Conservation (phyloP, 192 early-diverging fungal genomes). For the Rhizophagus sp. region DNA sequence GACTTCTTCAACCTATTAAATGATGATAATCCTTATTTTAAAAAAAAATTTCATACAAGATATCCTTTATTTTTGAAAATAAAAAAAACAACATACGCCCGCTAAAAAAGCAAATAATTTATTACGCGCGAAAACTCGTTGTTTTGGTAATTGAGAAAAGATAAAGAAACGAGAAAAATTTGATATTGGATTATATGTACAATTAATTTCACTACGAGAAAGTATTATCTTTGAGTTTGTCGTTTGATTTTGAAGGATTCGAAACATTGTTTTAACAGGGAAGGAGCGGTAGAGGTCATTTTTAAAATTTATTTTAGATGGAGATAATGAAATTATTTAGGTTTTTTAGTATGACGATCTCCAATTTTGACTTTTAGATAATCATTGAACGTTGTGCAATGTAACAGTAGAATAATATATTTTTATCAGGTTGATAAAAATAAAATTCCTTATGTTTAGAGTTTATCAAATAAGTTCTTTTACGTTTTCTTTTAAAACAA, state of each 20-base stretch:
- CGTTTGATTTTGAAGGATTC: neutral
- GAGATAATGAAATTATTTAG: too few species aligned
- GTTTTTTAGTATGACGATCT: too few species aligned
- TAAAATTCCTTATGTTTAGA: too few species aligned
- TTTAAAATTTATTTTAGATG: too few species aligned
- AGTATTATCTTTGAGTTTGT: neutral
- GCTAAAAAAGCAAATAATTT: neutral
- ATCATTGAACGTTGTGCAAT: too few species aligned
- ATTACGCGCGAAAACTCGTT: neutral
- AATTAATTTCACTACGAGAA: neutral
- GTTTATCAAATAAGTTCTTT: too few species aligned
- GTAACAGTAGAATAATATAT: too few species aligned
- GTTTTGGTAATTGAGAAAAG: neutral
- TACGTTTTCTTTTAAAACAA: too few species aligned
- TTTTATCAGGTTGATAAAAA: too few species aligned
- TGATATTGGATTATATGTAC: neutral
- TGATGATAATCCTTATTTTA: neutral
- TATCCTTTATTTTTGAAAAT: neutral
- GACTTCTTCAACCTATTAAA: neutral
- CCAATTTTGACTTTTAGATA: too few species aligned
- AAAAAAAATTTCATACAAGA: neutral
- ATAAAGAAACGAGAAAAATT: neutral
- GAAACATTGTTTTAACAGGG: neutral
- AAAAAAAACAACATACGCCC: neutral
- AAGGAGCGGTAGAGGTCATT: too few species aligned